Evolutionary conservation across 75 land plant genomes (phyloP).

Genomic region (Sequoia sempervirens): DNA sequence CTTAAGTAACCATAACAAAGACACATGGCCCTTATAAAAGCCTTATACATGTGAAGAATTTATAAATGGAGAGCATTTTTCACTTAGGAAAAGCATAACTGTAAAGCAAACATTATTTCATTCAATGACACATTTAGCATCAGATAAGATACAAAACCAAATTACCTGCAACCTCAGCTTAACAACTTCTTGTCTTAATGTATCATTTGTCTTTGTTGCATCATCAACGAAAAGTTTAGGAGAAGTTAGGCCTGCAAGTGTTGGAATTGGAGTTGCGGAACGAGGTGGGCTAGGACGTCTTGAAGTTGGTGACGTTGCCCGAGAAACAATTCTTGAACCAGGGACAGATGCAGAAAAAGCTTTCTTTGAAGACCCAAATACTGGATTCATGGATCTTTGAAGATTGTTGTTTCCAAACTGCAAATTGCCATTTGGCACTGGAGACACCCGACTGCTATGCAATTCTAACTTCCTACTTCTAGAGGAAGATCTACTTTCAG

Average conservation of each 20-base stretch:
- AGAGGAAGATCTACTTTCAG: conserved; percentile 45
- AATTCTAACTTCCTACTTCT: conserved; percentile 67
- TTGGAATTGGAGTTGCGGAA: conserved; percentile 78
- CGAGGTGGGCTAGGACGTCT: conserved; percentile 85
- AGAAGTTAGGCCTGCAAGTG: conserved; percentile 57
- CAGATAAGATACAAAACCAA: not conserved
- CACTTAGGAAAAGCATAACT: not conserved
- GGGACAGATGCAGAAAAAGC: conserved; percentile 78
- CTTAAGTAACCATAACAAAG: not conserved
- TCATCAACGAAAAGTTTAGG: conserved; percentile 54
- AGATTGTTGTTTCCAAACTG: conserved; percentile 53
- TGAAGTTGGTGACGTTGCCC: conserved; percentile 80
- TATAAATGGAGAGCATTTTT: not conserved
- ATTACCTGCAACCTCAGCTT: conserved; percentile 71
- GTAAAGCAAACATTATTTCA: not conserved
- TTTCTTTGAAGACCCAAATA: conserved; percentile 72
- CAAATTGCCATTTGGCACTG: conserved; percentile 66
- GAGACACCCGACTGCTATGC: conserved; percentile 74
- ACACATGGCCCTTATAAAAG: not conserved
- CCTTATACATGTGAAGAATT: not conserved
- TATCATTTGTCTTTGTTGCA: conserved; percentile 43
- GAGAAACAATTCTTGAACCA: conserved; percentile 76
- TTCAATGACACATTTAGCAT: not conserved
- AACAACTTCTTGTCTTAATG: conserved; percentile 62
- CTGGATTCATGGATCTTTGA: conserved; percentile 59